A percentile compares a stretch with the other conserved stretches of the same genome.
phyloP scores from a whole-genome alignment of 106 monocot genomes.

The Alisma plantagoaquatica region DNA sequence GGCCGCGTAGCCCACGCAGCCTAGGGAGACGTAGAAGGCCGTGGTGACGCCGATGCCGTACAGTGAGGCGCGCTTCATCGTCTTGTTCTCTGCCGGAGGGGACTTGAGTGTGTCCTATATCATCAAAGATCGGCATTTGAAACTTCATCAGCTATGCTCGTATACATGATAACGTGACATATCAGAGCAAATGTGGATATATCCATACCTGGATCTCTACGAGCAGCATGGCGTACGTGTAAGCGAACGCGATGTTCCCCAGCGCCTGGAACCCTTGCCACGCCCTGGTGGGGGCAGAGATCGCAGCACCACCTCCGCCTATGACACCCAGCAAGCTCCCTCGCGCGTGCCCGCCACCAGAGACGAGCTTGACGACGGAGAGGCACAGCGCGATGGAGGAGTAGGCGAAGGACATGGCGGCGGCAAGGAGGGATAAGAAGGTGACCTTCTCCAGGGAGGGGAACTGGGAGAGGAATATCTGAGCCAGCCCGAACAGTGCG shows the following conservation, averaged over 20 bases:
- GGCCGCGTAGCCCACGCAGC: slow-evolving; percentile 56
- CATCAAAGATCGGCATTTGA: no score
- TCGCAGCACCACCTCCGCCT: slow-evolving; percentile 17
- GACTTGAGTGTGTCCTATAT: slow-evolving; percentile 58
- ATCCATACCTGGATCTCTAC: slow-evolving; percentile 82
- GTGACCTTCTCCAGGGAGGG: slow-evolving; percentile 59
- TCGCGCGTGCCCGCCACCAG: slow-evolving; percentile 3
- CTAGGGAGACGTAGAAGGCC: slow-evolving; percentile 52
- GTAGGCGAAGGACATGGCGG: slow-evolving; percentile 44
- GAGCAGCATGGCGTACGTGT: slow-evolving; percentile 42
- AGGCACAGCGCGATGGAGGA: slow-evolving; percentile 34
- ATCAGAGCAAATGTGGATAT: no score
- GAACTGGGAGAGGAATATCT: slow-evolving; percentile 42
- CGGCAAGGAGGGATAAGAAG: slow-evolving; percentile 33
- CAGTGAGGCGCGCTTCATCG: slow-evolving; percentile 52
- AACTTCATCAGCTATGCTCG: no score
- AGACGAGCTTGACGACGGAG: slow-evolving; percentile 22
- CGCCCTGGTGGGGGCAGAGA: slow-evolving; percentile 28
- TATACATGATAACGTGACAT: no score
- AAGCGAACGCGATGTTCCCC: slow-evolving; percentile 65
- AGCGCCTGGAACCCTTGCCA: slow-evolving; percentile 62
- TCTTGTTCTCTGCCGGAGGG: slow-evolving; percentile 62
- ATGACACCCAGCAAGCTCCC: slow-evolving; percentile 34
- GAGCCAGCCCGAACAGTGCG: slow-evolving; percentile 28
- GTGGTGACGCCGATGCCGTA: slow-evolving; percentile 47